Evolutionary conservation across 495 filamentous ascomycete genomes (phyloP).

Genomic region (Lindgomyces ingoldianus): DNA sequence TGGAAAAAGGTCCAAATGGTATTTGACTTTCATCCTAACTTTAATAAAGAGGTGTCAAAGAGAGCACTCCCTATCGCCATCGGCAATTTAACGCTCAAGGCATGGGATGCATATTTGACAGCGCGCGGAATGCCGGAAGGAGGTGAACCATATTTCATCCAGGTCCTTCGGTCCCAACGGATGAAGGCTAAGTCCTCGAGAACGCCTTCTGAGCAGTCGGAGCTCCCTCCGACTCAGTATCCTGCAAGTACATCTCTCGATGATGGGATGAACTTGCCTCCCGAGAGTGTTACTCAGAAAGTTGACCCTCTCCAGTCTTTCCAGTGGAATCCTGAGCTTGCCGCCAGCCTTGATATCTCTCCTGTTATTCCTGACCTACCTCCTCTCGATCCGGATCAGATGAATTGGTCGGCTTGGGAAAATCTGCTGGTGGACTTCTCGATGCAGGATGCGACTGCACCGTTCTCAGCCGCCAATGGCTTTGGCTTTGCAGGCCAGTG

Average conservation of each 20-base stretch:
- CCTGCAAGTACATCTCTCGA: background rate
- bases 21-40: slow-evolving; percentile 28
- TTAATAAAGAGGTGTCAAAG: slow-evolving; percentile 10
- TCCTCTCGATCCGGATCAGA: slow-evolving; percentile 21
- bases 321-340: slow-evolving; percentile 10
- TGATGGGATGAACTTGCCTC: background rate
- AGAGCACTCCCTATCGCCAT: slow-evolving; percentile 26
- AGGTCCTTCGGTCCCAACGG: slow-evolving; percentile 10
- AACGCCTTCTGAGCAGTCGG: background rate
- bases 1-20: slow-evolving; percentile 30
- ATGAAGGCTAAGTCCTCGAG: background rate
- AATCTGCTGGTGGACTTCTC: slow-evolving; percentile 23
- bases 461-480: background rate
- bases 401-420: slow-evolving; percentile 33
- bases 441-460: background rate
- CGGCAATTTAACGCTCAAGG: slow-evolving; percentile 30
- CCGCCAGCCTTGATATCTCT: slow-evolving; percentile 9
- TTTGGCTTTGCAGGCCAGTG: background rate
- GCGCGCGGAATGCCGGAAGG: slow-evolving; percentile 1
- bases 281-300: background rate
- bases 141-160: slow-evolving; percentile 28
- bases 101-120: slow-evolving; percentile 25
- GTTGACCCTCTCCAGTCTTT: slow-evolving; percentile 8
- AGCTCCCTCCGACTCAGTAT: background rate
- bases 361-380: slow-evolving; percentile 1